Base-by-base conservation (phyloP, 345 rosid species). In the Ceriops decandra region DNA sequence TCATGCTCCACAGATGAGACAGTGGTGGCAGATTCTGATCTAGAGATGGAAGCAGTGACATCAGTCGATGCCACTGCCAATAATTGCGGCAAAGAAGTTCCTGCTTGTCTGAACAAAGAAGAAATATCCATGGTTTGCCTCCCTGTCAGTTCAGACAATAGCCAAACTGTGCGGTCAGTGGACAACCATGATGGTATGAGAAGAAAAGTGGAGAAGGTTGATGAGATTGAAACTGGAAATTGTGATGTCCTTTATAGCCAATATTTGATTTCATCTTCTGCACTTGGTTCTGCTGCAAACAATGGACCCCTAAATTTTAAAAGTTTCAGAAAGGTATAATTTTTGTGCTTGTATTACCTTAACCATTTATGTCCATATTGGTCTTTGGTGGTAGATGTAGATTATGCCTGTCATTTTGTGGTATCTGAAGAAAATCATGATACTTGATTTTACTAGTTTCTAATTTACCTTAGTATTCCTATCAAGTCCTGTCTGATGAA, bases 1-100 rank as follows among this genome's bases (percentile, higher is more conserved):
- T 93, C 97, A 21, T 91, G 97, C 86, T 91, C 98, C 72, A 91
- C 95, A 54, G 96, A 91, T 30, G 98, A 87, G 88, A 93, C 98
- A 57, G 81, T 89, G 59, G 98, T 93, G 66, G 97, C 96, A 54
- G 98, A 93, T 76, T 90, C 97, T 38, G 97, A 90, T 38, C 82
- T 74, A 11, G 97, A 93, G 57, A 82, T 57, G 73, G 91, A 86
- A 74, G 71, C 85, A 19, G 79, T 82, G 36, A 77, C 83, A 53
- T 79, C 89, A 22, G 68, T 68, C 58, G 74, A 51, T 67, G 66
- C 75, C 76, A 66, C 71, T 31, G 75, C 68, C 67, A 67, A 75
- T 51, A 76, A 59, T 56, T 60, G 54, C 52, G 67, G 57, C 46
- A 72, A 76, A 79, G 84, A 77, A 61, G 57, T 77, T 60, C 77